Base-by-base conservation (phyloP, 768 basidiomycete species). In the Hortiboletus flavorubellus region DNA sequence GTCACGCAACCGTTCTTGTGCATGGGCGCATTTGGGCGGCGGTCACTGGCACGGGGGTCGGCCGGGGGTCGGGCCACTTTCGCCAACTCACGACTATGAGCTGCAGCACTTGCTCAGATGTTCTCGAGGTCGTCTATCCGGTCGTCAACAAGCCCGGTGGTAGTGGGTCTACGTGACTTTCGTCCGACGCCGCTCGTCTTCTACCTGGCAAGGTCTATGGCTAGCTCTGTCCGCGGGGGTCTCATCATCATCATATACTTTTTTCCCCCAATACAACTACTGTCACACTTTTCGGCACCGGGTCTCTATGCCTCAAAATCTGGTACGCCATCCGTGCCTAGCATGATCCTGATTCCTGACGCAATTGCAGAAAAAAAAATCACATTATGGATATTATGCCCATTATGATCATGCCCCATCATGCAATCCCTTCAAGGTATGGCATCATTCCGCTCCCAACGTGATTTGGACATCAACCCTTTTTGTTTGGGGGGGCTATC, bases 221-320 rank as follows among this genome's bases (percentile, higher is more conserved):
- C 29, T 52, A 45, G 18, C 37, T 16, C 8, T n/a, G 37, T 49
- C 47, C 26, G 4, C 31, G 5, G 35, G 37, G 33, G 14, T 41
- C 48, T 23, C 44, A 29, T 58, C 51, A 18, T 54, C 57, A 18
- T 18, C 51, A 10, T 59, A 58, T 58, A 58, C 55, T 54, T 54
- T 9, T 42, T 55, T 45, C 46, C 10, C 41, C 33, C 3, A 14
- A 31, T 49, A 16, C 23, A 38, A 48, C 2, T 5, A 26, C 5
- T 5, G 26, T 26, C 26, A 26, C 26, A 2, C 26, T 1, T 26
- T 26, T 26, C 26, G 26, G 26, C 2, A 26, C 26, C 26, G 26
- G 26, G 4, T 26, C 26, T 26, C 26, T 26, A 26, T 26, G 26
- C 26, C 26, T 5, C 26, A 26, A 26, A 26, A 26, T 26, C 26